phyloP scores from a whole-genome alignment of 306 rosid species.

The Prunus salicina region DNA sequence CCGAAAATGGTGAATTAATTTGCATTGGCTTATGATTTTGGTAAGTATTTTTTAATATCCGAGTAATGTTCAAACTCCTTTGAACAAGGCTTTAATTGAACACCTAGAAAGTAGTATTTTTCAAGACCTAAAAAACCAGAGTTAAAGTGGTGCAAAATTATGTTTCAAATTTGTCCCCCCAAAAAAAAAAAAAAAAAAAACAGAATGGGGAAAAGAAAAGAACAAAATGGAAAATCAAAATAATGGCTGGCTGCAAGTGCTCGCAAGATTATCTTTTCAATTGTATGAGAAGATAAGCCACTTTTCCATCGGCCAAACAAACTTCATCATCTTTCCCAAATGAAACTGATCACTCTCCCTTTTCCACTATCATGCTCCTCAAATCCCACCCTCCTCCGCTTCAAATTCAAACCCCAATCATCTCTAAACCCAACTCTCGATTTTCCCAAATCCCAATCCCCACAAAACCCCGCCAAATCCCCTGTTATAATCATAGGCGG shows the following conservation, averaged over 20 bases:
- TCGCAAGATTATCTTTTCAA: background rate
- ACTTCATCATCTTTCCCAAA: background rate
- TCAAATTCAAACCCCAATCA: conserved; percentile 41
- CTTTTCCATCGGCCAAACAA: background rate
- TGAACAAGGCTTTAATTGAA: too few relatives aligned
- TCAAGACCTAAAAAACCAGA: too few relatives aligned
- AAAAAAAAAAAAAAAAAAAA: too few relatives aligned
- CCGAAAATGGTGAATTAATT: too few relatives aligned
- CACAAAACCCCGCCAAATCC: conserved; percentile 11
- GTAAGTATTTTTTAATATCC: too few relatives aligned
- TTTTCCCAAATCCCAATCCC: conserved; percentile 23
- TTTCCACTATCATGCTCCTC: background rate
- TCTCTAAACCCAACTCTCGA: conserved; percentile 21
- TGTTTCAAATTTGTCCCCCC: too few relatives aligned
- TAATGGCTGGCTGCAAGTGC: background rate
- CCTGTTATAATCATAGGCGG: conserved; percentile 69
- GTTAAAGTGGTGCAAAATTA: too few relatives aligned
- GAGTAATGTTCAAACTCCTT: too few relatives aligned
- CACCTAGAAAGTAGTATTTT: too few relatives aligned
- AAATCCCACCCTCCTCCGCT: conserved; percentile 3
- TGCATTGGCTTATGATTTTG: too few relatives aligned
- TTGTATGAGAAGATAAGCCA: background rate
- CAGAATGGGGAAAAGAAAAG: background rate
- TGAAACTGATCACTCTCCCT: conserved; percentile 12
- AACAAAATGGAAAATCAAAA: too few relatives aligned